A percentile compares a stretch with the other conserved stretches of the same genome.
Evolutionary conservation across 805 yeast species (phyloP).

Genomic region (Sugiyamaella lignohabitans): DNA sequence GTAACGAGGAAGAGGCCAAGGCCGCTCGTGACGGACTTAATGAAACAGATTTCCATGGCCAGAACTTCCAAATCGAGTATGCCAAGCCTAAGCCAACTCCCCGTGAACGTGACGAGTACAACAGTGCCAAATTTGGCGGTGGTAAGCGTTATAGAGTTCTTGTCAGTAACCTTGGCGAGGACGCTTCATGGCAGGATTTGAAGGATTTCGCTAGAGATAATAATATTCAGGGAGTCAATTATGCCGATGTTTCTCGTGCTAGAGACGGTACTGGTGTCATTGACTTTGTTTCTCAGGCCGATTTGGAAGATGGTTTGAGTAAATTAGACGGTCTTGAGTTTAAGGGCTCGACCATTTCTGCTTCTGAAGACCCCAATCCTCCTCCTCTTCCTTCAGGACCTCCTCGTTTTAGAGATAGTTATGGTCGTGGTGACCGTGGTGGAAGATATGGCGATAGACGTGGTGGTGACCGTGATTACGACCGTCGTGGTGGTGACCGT

Average conservation of each 20-base stretch:
- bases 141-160: conserved; percentile 22
- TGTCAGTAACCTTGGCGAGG: conserved; percentile 24
- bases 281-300: conserved; percentile 48
- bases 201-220: conserved; percentile 59
- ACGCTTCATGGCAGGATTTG: conserved; percentile 53
- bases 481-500: conserved; percentile 42
- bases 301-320: conserved; percentile 62
- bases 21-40: conserved; percentile 25
- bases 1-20: conserved; percentile 27
- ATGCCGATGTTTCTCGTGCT: conserved; percentile 32
- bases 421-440: conserved; percentile 24
- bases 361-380: conserved; percentile 59
- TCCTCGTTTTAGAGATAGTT: conserved; percentile 19
- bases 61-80: conserved; percentile 29
- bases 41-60: conserved; percentile 32
- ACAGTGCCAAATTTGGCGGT: conserved; percentile 11
- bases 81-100: conserved; percentile 31
- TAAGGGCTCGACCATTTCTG: conserved; percentile 58
- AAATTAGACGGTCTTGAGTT: conserved; percentile 66
- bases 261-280: conserved; percentile 33
- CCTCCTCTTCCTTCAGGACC: conserved; percentile 34
- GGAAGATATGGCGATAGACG: conserved; percentile 43
- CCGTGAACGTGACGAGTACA: conserved; percentile 15
- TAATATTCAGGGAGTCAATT: conserved; percentile 32
- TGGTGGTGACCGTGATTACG: conserved; percentile 41